Base-by-base conservation (phyloP, 2,329 filamentous ascomycete species). In the Fusarium coffeatum region DNA sequence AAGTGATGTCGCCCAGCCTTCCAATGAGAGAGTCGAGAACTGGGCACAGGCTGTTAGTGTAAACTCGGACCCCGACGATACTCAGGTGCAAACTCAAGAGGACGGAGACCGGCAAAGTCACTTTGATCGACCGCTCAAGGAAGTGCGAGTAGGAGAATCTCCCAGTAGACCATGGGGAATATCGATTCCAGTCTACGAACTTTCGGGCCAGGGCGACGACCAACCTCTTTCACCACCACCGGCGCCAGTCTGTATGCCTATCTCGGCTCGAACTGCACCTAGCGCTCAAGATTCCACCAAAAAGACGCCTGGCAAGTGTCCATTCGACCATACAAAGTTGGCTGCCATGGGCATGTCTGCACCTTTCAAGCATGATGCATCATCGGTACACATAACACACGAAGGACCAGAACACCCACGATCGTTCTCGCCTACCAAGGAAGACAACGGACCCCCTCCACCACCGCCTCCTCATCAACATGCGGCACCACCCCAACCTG, bases 161-260 rank as follows among this genome's bases (percentile, higher is more conserved):
- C 95, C 95, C 8, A 97, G 92, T 78, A 87, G 95, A 46, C 95
- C 95, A 16, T 98, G 94, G 94, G 94, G 94, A 8, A 97, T 98
- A 55, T 88, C 89, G 8, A 90, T 98, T 1, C 94, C 94, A 5
- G 79, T 88, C 40, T 83, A 86, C 67, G 83, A 86, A 53, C 68
- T 78, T 8, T 74, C 78, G 22, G 78, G 77, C 7, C 73, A 80
- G 28, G 80, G 79, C 12, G 75, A 77, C 15, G 76, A 78, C 22
- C 81, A 84, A 48, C 85, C 86, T 5, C 77, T 83, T 22, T 89
- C 87, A 11, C 87, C 87, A 20, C 87, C 88, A 6, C 84, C 89
- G 6, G 87, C 88, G 3, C 85, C 87, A 3, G 86, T 87, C 3
- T 82, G 82, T 37, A 86, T 86, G 79, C 83, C 83, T 22, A 78